Percentiles rank a stretch among this genome's conserved stretches.
These are phyloP conservation scores for Lactarius hatsudake DNA, from an alignment of 768 basidiomycete genomes.

Conservation along the genomic window DNA sequence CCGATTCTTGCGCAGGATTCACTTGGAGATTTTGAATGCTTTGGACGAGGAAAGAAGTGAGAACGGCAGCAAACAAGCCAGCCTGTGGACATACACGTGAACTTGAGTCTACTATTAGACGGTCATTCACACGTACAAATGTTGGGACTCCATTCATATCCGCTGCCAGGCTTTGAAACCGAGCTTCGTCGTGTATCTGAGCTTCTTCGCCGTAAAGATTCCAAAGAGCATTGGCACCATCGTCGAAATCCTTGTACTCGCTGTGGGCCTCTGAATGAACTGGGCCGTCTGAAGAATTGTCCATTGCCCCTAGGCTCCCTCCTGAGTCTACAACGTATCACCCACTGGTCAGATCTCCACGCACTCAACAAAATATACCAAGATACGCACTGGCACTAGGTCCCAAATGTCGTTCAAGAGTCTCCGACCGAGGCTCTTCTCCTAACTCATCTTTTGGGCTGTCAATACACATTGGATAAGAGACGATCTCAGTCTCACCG, in stretches of 20 bases:
- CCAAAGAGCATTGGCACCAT: neutral
- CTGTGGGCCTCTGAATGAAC: no score
- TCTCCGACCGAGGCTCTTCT: no score
- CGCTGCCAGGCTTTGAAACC: neutral
- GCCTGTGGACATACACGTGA: neutral
- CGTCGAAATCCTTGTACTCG: no score
- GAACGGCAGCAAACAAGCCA: conserved; percentile 3
- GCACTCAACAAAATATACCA: neutral
- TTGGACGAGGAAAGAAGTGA: conserved; percentile 4
- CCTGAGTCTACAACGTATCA: no score
- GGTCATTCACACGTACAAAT: neutral
- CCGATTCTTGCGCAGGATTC: neutral
- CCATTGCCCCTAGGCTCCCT: no score
- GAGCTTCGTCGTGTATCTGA: neutral
- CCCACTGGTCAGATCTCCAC: no score
- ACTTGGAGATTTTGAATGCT: neutral
- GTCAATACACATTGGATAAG: no score
- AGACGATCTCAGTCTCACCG: no score
- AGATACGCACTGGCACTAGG: neutral
- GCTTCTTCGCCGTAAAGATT: neutral
- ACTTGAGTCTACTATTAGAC: neutral
- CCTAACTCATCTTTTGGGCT: no score
- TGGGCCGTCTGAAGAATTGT: neutral
- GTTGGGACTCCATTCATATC: neutral
- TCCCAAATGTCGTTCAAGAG: no score